phyloP scores from a whole-genome alignment of 345 rosid species.

The Geranium brycei region DNA sequence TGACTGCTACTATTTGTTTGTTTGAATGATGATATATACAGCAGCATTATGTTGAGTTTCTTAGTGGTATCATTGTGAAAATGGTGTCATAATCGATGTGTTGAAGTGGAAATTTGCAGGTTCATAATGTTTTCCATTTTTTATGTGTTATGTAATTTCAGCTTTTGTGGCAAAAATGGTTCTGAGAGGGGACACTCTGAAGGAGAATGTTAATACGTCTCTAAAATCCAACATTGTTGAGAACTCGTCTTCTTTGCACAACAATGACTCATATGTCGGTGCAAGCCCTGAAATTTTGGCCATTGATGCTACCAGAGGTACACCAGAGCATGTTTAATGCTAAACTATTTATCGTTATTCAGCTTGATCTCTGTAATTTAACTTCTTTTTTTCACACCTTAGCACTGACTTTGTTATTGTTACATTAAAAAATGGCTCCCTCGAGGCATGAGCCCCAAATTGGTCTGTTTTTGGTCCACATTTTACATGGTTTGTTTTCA shows the following conservation, averaged over 20 bases:
- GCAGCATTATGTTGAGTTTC: background rate
- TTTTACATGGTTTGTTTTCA: no score
- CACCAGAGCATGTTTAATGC: background rate
- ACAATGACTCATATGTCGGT: constrained; percentile 11
- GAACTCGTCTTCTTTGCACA: constrained; percentile 7
- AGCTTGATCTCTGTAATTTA: no score
- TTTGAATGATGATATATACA: no score
- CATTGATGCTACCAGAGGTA: constrained; percentile 19
- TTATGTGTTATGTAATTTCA: constrained; percentile 12
- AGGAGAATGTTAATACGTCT: constrained; percentile 25
- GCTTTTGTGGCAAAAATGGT: constrained; percentile 46
- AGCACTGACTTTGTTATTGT: no score
- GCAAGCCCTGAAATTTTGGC: constrained; percentile 10
- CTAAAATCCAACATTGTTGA: constrained; percentile 20
- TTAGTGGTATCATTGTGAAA: background rate
- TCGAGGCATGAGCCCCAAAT: no score
- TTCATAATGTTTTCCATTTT: background rate
- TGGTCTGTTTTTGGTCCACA: no score
- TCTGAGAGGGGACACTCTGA: constrained; percentile 27
- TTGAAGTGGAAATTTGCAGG: background rate
- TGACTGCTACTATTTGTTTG: no score
- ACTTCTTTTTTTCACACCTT: no score
- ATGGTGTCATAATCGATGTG: background rate
- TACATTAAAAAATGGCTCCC: no score
- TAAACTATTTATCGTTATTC: no score